These are phyloP conservation scores for Wallacemonas collosoma DNA, from an alignment of 208 protist species.

Conservation along the genomic window DNA sequence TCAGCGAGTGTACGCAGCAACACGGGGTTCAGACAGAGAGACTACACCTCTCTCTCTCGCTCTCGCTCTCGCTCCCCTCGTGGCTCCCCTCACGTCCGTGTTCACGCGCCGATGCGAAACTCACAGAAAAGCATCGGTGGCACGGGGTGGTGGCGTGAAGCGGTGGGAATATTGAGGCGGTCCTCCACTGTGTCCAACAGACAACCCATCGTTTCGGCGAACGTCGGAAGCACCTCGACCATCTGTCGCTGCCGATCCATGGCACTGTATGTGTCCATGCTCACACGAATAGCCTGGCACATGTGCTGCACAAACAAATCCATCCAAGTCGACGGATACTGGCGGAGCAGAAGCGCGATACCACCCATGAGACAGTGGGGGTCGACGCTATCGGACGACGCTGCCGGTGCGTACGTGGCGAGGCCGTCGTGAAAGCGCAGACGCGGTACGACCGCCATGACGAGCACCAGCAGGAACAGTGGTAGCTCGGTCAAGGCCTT, in stretches of 20 bases:
- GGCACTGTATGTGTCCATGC: slow-evolving; percentile 23
- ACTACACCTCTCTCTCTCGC: too few relatives aligned
- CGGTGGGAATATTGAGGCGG: slow-evolving; percentile 18
- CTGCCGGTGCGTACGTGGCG: slow-evolving; percentile 48
- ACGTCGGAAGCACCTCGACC: slow-evolving; percentile 36
- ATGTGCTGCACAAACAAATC: slow-evolving; percentile 84
- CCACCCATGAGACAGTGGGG: slow-evolving; percentile 87
- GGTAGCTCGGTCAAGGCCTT: slow-evolving; percentile 68
- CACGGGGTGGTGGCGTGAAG: slow-evolving; percentile 20
- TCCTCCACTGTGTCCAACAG: slow-evolving; percentile 26
- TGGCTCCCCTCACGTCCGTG: background rate
- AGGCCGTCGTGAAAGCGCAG: slow-evolving; percentile 65
- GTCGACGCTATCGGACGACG: slow-evolving; percentile 72
- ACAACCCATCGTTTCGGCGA: slow-evolving; percentile 39
- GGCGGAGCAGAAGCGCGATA: slow-evolving; percentile 90
- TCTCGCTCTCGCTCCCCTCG: too few relatives aligned
- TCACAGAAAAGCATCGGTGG: slow-evolving; percentile 1
- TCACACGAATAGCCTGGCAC: slow-evolving; percentile 74
- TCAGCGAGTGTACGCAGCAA: too few relatives aligned
- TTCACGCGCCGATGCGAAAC: slow-evolving; percentile 5
- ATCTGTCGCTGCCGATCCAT: slow-evolving; percentile 9
- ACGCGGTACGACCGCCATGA: slow-evolving; percentile 55
- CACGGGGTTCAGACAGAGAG: too few relatives aligned
- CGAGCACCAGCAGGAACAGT: slow-evolving; percentile 78
- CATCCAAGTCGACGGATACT: slow-evolving; percentile 89